Conservation (phyloP, 164 flowering plant species). For the Taxillus chinensis region DNA sequence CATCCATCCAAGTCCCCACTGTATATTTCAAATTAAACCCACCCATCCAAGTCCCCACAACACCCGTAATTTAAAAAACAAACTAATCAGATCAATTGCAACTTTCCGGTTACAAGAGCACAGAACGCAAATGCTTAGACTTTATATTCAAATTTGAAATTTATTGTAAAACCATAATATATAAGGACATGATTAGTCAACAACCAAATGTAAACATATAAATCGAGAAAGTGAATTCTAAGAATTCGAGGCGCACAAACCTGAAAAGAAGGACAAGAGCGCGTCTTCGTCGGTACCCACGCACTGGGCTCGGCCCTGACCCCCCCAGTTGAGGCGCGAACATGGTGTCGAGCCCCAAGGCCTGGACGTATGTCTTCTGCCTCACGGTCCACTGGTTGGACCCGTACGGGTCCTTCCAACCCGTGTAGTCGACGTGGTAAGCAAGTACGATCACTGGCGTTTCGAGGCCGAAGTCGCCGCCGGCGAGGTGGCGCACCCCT, state of each 20-base stretch:
- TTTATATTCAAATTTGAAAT: too few relatives aligned
- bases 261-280: slow-evolving; percentile 47
- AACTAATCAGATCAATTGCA: too few relatives aligned
- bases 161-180: too few relatives aligned
- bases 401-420: slow-evolving; percentile 89
- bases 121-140: too few relatives aligned
- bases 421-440: slow-evolving; percentile 80
- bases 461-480: slow-evolving; percentile 62
- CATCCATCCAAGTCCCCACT: too few relatives aligned
- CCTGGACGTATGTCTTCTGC: slow-evolving; percentile 78
- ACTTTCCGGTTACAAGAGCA: too few relatives aligned
- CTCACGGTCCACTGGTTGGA: slow-evolving; percentile 76
- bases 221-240: too few relatives aligned
- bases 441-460: slow-evolving; percentile 50
- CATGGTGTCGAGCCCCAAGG: slow-evolving; percentile 61
- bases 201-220: too few relatives aligned
- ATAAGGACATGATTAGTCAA: too few relatives aligned
- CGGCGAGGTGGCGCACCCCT: slow-evolving; percentile 79
- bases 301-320: slow-evolving; percentile 64
- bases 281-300: slow-evolving; percentile 54
- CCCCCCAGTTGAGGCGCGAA: slow-evolving; percentile 66
- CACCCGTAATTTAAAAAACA: too few relatives aligned
- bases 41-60: too few relatives aligned
- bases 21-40: too few relatives aligned
- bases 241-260: slow-evolving; percentile 17